Evolutionary conservation across 2,329 filamentous ascomycete genomes (phyloP).

Genomic region (Sporothrix protearum): DNA sequence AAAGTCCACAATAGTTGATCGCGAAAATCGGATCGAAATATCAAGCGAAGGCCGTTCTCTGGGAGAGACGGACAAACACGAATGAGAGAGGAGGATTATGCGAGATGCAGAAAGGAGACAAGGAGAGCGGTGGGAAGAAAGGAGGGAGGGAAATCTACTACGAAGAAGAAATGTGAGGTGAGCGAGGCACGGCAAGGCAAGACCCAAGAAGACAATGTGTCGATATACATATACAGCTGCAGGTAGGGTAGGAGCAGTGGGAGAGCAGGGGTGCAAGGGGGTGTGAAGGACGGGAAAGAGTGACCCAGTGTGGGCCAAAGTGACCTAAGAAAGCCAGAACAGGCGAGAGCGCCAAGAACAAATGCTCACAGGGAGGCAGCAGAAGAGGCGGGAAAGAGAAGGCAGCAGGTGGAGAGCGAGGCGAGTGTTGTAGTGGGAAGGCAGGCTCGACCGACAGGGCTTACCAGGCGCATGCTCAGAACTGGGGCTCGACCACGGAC

Average conservation of each 20-base stretch:
- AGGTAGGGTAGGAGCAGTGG: not conserved
- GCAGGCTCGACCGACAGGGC: not conserved
- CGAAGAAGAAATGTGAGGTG: not conserved
- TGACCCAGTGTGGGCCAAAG: not conserved
- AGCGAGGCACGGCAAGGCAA: not conserved
- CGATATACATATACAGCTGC: not conserved
- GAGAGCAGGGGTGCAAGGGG: not conserved
- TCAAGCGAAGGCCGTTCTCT: not conserved
- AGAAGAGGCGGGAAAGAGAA: not conserved
- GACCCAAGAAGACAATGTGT: not conserved
- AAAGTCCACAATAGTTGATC: not conserved
- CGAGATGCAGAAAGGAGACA: not conserved
- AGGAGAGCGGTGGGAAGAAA: not conserved
- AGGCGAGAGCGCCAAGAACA: not conserved
- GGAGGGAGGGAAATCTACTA: not conserved
- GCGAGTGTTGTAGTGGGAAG: not conserved
- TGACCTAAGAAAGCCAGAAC: not conserved
- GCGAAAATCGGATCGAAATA: slow-evolving; percentile 7
- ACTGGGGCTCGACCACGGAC: not conserved
- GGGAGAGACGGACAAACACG: not conserved
- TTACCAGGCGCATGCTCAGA: not conserved
- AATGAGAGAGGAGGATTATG: not conserved
- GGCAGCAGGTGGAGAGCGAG: not conserved
- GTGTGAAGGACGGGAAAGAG: slow-evolving; percentile 10
- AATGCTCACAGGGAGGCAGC: not conserved